phyloP scores from a whole-genome alignment of 768 basidiomycete species.

The Xerocomellus intermedius region DNA sequence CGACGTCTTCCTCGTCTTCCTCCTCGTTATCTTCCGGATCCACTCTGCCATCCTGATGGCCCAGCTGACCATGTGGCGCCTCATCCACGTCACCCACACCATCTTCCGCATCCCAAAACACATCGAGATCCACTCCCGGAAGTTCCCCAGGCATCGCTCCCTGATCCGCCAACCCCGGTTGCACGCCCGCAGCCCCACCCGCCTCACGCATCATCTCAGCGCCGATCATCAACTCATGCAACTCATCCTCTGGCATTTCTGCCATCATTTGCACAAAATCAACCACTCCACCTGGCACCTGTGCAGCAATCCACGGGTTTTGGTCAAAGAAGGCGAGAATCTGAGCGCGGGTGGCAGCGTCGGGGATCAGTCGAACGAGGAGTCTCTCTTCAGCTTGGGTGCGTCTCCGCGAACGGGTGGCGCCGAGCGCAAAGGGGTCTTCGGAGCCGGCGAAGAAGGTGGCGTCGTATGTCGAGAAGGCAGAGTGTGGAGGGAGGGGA shows the following conservation, averaged over 20 bases:
- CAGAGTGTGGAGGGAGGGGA: conserved; percentile 73
- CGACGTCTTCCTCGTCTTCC: conserved; percentile 41
- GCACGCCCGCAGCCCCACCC: conserved; percentile 28
- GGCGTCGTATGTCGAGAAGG: conserved; percentile 61
- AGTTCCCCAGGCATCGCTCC: conserved; percentile 45
- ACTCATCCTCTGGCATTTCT: conserved; percentile 53
- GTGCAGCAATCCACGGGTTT: conserved; percentile 50
- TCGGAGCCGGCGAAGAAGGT: conserved; percentile 72
- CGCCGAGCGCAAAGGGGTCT: conserved; percentile 39
- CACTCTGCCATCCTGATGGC: conserved; percentile 26
- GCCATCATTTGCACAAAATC: conserved; percentile 59
- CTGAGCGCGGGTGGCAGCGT: conserved; percentile 55
- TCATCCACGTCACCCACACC: conserved; percentile 29
- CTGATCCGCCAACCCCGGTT: conserved; percentile 20
- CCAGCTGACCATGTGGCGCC: conserved; percentile 15
- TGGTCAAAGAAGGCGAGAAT: conserved; percentile 62
- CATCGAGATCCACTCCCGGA: conserved; percentile 36
- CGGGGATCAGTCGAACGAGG: conserved; percentile 57
- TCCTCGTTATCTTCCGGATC: conserved; percentile 36
- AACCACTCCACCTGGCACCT: conserved; percentile 64
- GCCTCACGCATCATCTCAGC: conserved; percentile 39
- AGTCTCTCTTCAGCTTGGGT: conserved; percentile 48
- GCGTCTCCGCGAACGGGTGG: conserved; percentile 36
- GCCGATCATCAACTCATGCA: conserved; percentile 58
- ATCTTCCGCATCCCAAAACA: conserved; percentile 25